Evolutionary conservation across 495 filamentous ascomycete genomes (phyloP).

Genomic region (Penicillium ucsense): DNA sequence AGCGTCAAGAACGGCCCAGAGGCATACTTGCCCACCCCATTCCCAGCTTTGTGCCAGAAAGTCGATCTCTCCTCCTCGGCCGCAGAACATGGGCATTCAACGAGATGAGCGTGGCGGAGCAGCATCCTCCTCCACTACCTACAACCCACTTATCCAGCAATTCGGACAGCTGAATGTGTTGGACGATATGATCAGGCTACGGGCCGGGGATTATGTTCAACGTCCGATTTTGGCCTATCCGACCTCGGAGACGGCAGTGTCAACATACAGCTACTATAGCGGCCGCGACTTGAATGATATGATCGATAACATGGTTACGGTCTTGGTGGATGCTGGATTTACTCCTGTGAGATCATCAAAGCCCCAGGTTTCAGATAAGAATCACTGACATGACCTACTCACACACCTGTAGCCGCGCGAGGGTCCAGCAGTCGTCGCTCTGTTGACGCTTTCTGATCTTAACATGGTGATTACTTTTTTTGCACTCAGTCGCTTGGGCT

Average conservation of each 20-base stretch:
- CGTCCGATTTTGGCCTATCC: slow-evolving; percentile 45
- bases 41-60: not conserved
- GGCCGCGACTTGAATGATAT: slow-evolving; percentile 44
- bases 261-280: slow-evolving; percentile 42
- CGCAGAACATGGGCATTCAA: slow-evolving; percentile 22
- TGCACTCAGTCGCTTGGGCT: slow-evolving; percentile 48
- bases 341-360: slow-evolving; percentile 12
- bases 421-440: slow-evolving; percentile 34
- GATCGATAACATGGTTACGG: slow-evolving; percentile 36
- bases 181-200: slow-evolving; percentile 41
- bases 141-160: slow-evolving; percentile 14
- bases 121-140: slow-evolving; percentile 3
- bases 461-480: slow-evolving; percentile 48
- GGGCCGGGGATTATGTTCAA: slow-evolving; percentile 40
- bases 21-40: too few species aligned
- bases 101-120: slow-evolving; percentile 6
- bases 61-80: not conserved
- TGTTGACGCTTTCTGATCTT: slow-evolving; percentile 46
- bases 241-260: slow-evolving; percentile 18
- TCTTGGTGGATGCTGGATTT: slow-evolving; percentile 31
- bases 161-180: slow-evolving; percentile 32
- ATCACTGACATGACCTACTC: too few species aligned
- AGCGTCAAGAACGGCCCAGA: too few species aligned
- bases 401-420: not conserved
- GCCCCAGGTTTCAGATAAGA: too few species aligned